phyloP scores from a whole-genome alignment of 345 rosid species.

The Aquilaria malaccensis region DNA sequence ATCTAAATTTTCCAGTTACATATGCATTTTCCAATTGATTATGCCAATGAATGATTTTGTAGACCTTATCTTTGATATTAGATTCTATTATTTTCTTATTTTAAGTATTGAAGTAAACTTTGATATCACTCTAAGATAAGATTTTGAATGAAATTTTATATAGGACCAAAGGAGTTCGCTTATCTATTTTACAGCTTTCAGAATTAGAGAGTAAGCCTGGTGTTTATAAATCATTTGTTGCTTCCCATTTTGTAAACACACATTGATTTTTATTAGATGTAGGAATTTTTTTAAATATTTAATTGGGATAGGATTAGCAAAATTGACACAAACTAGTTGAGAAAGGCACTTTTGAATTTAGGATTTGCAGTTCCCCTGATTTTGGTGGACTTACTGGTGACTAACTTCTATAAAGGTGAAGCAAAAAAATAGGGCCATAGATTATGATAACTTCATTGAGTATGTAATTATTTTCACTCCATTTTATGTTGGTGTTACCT shows the following conservation, averaged over 20 bases:
- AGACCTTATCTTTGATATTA: no score
- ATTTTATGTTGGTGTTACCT: no score
- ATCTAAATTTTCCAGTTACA: no score
- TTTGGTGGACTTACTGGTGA: constrained; percentile 64
- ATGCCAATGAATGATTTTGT: neutral
- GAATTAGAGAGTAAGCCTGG: constrained; percentile 74
- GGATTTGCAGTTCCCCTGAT: constrained; percentile 69
- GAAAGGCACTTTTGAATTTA: constrained; percentile 73
- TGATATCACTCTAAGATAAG: no score
- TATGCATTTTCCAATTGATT: no score
- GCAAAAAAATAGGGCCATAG: constrained; percentile 63
- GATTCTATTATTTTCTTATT: no score
- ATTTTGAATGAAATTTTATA: constrained; percentile 1
- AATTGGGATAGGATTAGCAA: constrained; percentile 84
- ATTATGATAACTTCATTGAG: constrained; percentile 97
- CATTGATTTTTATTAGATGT: neutral
- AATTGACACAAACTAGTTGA: constrained; percentile 69
- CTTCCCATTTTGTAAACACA: neutral
- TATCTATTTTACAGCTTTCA: constrained; percentile 87
- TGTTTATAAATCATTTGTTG: neutral
- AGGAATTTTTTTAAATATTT: constrained; percentile 74
- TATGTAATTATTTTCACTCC: constrained; percentile 17
- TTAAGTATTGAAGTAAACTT: neutral
- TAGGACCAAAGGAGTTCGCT: constrained; percentile 87
- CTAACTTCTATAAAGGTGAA: constrained; percentile 78